Base-by-base conservation (phyloP, 108 stramenopile species). In the Cyclotella choctawhatcheeana region DNA sequence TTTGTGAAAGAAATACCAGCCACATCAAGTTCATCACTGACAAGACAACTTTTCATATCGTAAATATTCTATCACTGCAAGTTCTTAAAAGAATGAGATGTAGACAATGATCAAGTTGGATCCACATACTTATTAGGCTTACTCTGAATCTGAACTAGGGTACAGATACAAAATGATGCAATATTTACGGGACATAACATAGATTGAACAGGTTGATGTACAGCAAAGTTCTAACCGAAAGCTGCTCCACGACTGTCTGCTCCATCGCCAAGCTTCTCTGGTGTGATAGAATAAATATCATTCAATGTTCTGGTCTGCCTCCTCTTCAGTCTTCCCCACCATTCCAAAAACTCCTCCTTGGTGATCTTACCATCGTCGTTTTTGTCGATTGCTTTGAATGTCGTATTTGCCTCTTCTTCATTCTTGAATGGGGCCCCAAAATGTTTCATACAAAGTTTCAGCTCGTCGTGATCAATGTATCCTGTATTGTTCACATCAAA, bases 401-500 rank as follows among this genome's bases (percentile, higher is more conserved):
- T 32, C 20, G n/a, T 25, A 6, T 7, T 7, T 5, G 60, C 60
- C 4, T 62, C 60, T 22, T 62, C 43, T 37, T 62, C 60, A 18
- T 37, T 40, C 34, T 62, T 62, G 34, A 62, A 62, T 5, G 60
- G 60, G 3, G n/a, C n/a, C 5, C 60, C 60, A 62, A 43, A 62
- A 18, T 62, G 21, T 35, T 62, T 62, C 60, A 62, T 62, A 18
- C 60, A 62, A 3, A 62, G 34, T 37, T 44, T 62, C 6, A 62
- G 43, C 34, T 62, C 60, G 5, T 62, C 60, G 24, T 62, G 40
- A 44, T 37, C 34, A n/a, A 62, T 62, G n/a, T 43, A 62, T 5
- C 60, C 60, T 17, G 35, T n/a, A 8, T 62, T 62, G 60, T 62
- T 62, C 4, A 62, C 60, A 62, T 62, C 60, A 62, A 62, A 62